Percentiles rank a stretch among this genome's conserved stretches.
These are phyloP conservation scores for Diospyros lotus DNA, from an alignment of 148 eudicot species.

Conservation along the genomic window DNA sequence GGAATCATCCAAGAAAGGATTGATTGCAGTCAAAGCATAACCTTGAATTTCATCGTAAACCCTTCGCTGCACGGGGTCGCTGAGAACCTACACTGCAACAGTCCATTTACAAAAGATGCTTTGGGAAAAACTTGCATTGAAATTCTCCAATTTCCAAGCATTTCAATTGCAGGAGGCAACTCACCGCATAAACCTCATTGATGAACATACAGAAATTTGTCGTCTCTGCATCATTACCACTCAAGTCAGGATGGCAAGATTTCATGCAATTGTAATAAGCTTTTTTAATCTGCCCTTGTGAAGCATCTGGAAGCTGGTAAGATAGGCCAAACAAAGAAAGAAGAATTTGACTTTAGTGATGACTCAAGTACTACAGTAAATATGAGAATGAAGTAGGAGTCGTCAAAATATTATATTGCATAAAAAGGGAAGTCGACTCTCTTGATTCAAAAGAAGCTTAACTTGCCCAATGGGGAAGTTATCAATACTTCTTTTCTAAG, in stretches of 20 bases:
- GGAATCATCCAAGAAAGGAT: slow-evolving; percentile 85
- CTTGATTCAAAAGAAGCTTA: too few species aligned
- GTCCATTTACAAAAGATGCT: slow-evolving; percentile 3
- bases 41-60: slow-evolving; percentile 96
- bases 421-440: not conserved
- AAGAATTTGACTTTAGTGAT: not conserved
- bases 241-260: slow-evolving; percentile 96
- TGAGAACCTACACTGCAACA: slow-evolving; percentile 58
- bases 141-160: slow-evolving; percentile 1
- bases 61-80: slow-evolving; percentile 94
- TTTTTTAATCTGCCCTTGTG: slow-evolving; percentile 85
- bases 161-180: slow-evolving; percentile 9
- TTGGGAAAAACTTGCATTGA: not conserved
- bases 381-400: not conserved
- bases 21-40: slow-evolving; percentile 79
- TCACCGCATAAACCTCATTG: slow-evolving; percentile 85
- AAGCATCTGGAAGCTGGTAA: slow-evolving; percentile 82
- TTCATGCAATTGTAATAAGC: slow-evolving; percentile 98
- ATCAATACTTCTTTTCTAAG: too few species aligned
- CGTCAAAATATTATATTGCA: not conserved
- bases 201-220: slow-evolving; percentile 96
- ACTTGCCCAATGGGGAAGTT: too few species aligned
- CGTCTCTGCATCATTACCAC: slow-evolving; percentile 82
- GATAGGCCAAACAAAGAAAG: not conserved
- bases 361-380: not conserved